Conservation (phyloP, 352 stramenopile species). For the Saprolegnia parasitica region DNA sequence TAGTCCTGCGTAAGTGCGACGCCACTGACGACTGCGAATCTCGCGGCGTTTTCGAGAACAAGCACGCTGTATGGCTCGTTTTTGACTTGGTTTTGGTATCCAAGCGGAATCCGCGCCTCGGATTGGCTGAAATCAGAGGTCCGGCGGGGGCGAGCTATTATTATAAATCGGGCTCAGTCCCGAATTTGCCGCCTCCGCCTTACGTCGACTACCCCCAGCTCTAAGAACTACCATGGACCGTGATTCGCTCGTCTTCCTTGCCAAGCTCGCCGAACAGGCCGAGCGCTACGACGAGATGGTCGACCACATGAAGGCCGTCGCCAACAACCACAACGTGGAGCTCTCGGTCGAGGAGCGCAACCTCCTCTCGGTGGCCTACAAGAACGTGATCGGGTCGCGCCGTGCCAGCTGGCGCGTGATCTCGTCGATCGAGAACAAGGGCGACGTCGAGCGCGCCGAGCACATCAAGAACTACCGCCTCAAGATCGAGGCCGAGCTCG, state of each 20-base stretch:
- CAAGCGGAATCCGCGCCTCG: not conserved
- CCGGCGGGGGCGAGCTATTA: not conserved
- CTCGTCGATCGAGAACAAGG: slow-evolving; percentile 98
- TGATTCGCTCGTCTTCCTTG: slow-evolving; percentile 74
- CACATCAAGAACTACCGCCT: slow-evolving; percentile 93
- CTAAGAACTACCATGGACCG: slow-evolving; percentile 52
- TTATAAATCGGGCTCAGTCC: slow-evolving; percentile 1
- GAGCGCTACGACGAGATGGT: slow-evolving; percentile 92
- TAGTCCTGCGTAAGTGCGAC: not conserved
- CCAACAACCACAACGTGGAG: slow-evolving; percentile 92
- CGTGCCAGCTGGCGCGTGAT: slow-evolving; percentile 98
- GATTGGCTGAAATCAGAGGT: slow-evolving; percentile 23
- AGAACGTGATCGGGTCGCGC: slow-evolving; percentile 98
- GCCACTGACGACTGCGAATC: not conserved
- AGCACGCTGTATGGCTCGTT: not conserved
- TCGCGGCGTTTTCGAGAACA: not conserved
- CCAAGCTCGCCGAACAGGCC: slow-evolving; percentile 76
- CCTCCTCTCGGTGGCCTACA: slow-evolving; percentile 92
- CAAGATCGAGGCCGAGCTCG: slow-evolving; percentile 95
- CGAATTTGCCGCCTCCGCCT: slow-evolving; percentile 22
- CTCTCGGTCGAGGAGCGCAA: slow-evolving; percentile 99
- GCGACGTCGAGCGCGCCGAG: slow-evolving; percentile 86
- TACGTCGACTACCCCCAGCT: slow-evolving; percentile 9
- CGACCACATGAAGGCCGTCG: slow-evolving; percentile 98
- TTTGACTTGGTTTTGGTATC: slow-evolving; percentile 17